Evolutionary conservation across 768 basidiomycete species (phyloP), one percentile per base, ranked within the genome.

Genomic region (Leccinum uliginosum): DNA sequence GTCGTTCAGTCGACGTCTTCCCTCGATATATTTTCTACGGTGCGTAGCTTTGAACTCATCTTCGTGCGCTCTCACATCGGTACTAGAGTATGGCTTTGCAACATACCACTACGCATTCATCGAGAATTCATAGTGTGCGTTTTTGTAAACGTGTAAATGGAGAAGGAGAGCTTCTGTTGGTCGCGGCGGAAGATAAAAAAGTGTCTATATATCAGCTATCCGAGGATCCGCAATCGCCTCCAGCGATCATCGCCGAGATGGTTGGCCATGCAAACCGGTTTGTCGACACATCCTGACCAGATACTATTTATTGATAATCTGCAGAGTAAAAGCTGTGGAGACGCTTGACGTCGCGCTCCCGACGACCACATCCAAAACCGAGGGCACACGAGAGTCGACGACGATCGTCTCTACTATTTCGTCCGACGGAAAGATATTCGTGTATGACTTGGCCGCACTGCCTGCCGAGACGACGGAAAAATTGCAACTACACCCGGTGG

Each of bases 121-220:
- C 91, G 6, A 84, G 97, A 8, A 80, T 98, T 61, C 95, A 98
- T 60, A 90, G 90, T 63, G 69, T 93, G 48, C 80, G 78, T 51
- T 98, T 98, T 73, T 84, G 81, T 66, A 78, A 78, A 60, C 80
- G 84, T 47, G 78, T 82, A 0, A 73, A 75, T 24, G 81, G 79
- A 2, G 71, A 74, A 0, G 82, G 81, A 43, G 89, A 94, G 64
- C 69, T 95, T 30, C 74, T 98, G 7, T 77, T 96, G 51, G 91
- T 86, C 7, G 90, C 84, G 3, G 93, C 89, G 6, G 97, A 99
- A 73, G 93, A 98, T 69, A 93, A 89, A 62, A 90, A 90, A 65
- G 76, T 92, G 2, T 82, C 93, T 2, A 74, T 94, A 10, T 98
- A 95, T 72, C 79, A 81, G 49, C 59, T 91, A 29, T 76, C 78